Evolutionary conservation across 1,139 yeast genomes (phyloP).

Genomic region (Taphrina flavorubra): DNA sequence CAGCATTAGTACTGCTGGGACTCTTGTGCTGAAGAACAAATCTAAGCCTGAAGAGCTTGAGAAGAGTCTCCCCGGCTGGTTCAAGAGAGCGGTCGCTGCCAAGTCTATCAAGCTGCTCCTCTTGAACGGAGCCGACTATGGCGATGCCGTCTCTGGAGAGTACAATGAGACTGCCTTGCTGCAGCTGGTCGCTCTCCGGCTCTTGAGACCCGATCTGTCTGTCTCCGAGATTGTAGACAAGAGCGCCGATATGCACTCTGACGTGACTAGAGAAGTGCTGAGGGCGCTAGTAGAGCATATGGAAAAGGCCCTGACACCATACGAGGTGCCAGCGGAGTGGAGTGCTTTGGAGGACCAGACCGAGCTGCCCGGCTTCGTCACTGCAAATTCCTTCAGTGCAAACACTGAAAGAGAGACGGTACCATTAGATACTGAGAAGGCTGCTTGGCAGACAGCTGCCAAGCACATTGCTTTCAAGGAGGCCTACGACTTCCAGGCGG

Average conservation of each 20-base stretch:
- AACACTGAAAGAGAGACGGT: conserved; percentile 50
- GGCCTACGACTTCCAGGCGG: conserved; percentile 64
- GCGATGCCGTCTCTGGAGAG: conserved; percentile 59
- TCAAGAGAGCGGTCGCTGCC: conserved; percentile 63
- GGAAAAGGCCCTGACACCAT: conserved; percentile 49
- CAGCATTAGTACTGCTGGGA: conserved; percentile 64
- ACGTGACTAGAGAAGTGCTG: conserved; percentile 82
- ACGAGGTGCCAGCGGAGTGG: conserved; percentile 53
- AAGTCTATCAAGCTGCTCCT: conserved; percentile 55
- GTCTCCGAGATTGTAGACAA: conserved; percentile 73
- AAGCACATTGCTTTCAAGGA: conserved; percentile 80
- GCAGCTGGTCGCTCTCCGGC: conserved; percentile 73
- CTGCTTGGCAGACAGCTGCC: conserved; percentile 63
- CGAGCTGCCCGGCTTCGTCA: conserved; percentile 54
- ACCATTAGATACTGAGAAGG: conserved; percentile 55
- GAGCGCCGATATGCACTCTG: conserved; percentile 79
- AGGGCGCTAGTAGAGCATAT: conserved; percentile 56
- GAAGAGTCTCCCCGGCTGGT: conserved; percentile 59
- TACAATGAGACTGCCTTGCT: conserved; percentile 77
- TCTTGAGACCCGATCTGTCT: conserved; percentile 67
- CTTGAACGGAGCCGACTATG: conserved; percentile 48
- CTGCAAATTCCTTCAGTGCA: conserved; percentile 48
- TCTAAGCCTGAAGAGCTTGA: conserved; percentile 56
- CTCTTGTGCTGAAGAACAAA: conserved; percentile 59
- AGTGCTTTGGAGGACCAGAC: conserved; percentile 48